Base-by-base conservation (phyloP, 306 rosid genomes). In the Biancaea sappan region DNA sequence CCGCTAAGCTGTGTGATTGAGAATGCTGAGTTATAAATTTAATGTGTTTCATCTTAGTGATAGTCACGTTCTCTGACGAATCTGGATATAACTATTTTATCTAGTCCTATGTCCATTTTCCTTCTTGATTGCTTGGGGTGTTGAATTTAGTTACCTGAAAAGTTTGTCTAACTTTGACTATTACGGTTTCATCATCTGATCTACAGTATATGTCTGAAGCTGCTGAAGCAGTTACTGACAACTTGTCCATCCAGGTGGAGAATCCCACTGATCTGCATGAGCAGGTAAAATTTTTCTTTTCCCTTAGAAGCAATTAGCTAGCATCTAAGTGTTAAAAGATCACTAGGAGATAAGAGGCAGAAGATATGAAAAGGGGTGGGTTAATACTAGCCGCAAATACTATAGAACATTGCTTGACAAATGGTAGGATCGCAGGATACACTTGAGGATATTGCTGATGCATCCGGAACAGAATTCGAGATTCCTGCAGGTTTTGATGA, bases 391-490 rank as follows among this genome's bases (percentile, higher is more conserved):
- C 43, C 61, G 41, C 8, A 2, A 48, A 15, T 19, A 28, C 41
- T 25, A 47, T 47, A 26, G 38, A 32, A 41, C 52, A 25, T 31
- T 68, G 9, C 29, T 73, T 29, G 68, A 72, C 8, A 60, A 22
- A 43, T 53, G 41, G 15, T 41, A 57, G 26, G 50, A 31, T 67
- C 79, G 47, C 90, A 87, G 94, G 91, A 83, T 57, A 47, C 73
- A 9, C 80, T 89, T 60, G 87, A 83, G 63, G 88, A 87, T 77
- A 77, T 89, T 54, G 84, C 83, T 22, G 82, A 85, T 74, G 81
- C 88, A 69, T 83, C 91, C 9, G 90, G 84, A 54, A 78, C 91
- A 14, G 88, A 87, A 60, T 89, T 85, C 46, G 94, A 85, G 72
- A 85, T 89, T 54, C 83, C 90, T 48, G 83, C 79, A 1, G 81